phyloP scores from a whole-genome alignment of 768 basidiomycete genomes.

The Podaxis carcinomalis region DNA sequence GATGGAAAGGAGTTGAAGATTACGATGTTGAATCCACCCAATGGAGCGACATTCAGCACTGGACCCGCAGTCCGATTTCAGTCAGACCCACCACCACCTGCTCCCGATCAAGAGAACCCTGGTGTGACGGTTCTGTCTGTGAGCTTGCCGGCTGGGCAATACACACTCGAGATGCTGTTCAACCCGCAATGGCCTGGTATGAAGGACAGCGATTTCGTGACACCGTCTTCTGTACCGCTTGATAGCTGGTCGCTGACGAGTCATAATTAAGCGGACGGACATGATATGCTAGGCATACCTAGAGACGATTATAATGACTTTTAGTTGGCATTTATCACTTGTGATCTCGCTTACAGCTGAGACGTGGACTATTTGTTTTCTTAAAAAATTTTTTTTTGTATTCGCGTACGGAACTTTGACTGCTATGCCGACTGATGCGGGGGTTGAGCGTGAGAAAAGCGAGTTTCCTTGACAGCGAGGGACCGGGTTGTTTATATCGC shows the following conservation, averaged over 20 bases:
- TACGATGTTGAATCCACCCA: constrained; percentile 59
- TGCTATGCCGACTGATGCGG: background rate
- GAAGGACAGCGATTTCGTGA: constrained; percentile 52
- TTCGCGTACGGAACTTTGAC: background rate
- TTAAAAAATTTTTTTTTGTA: background rate
- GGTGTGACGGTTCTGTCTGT: constrained; percentile 80
- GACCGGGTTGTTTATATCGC: background rate
- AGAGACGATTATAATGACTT: constrained; percentile 6
- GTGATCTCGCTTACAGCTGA: background rate
- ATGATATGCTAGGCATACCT: constrained; percentile 6
- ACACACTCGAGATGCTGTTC: constrained; percentile 82
- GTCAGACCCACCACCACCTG: constrained; percentile 59
- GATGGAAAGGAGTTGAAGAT: constrained; percentile 66
- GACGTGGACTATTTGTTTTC: constrained; percentile 9
- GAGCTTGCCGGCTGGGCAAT: constrained; percentile 61
- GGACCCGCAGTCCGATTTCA: constrained; percentile 49
- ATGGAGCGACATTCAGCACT: constrained; percentile 63
- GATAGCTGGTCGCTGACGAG: constrained; percentile 75
- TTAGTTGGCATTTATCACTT: background rate
- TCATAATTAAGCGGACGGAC: constrained; percentile 47
- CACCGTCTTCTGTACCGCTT: constrained; percentile 67
- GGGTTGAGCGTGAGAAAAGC: background rate
- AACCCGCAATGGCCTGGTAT: constrained; percentile 89
- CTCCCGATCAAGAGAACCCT: constrained; percentile 68
- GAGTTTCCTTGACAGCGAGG: constrained; percentile 8